These are phyloP conservation scores for Ramicandelaber brevisporus DNA, from an alignment of 192 early-diverging fungal species.

Conservation along the genomic window DNA sequence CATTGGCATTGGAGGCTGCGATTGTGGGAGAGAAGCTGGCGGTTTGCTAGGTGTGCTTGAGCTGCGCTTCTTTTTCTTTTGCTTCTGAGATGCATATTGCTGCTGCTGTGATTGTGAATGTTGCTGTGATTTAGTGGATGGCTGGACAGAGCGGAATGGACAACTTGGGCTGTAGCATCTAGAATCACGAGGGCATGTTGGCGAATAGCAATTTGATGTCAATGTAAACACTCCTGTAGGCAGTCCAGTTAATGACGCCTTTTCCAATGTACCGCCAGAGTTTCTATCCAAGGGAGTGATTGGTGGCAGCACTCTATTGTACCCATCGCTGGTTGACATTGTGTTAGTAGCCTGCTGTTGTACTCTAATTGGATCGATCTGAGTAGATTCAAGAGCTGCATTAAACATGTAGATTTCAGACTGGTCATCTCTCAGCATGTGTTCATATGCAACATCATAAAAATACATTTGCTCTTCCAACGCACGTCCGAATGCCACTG, in stretches of 20 bases:
- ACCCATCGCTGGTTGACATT: too few species aligned
- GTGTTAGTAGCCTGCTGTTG: neutral
- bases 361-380: neutral
- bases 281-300: too few species aligned
- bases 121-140: neutral
- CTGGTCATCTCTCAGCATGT: slow-evolving; percentile 60
- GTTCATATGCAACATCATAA: slow-evolving; percentile 72
- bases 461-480: slow-evolving; percentile 78
- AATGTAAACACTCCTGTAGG: slow-evolving; percentile 85
- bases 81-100: too few species aligned
- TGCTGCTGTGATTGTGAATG: neutral
- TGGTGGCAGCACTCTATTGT: too few species aligned
- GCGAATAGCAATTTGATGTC: slow-evolving; percentile 80
- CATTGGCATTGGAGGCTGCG: too few species aligned
- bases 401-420: slow-evolving; percentile 67
- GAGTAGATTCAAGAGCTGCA: too few species aligned
- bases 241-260: too few species aligned
- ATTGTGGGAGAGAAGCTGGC: too few species aligned
- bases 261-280: too few species aligned
- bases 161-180: slow-evolving; percentile 79
- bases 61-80: too few species aligned
- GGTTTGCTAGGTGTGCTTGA: too few species aligned
- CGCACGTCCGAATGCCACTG: slow-evolving; percentile 64
- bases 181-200: slow-evolving; percentile 55
- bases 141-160: slow-evolving; percentile 48